Evolutionary conservation across 352 stramenopile genomes (phyloP), one percentile per base, ranked within the genome.

Genomic region (Phytophthora pluvialis): DNA sequence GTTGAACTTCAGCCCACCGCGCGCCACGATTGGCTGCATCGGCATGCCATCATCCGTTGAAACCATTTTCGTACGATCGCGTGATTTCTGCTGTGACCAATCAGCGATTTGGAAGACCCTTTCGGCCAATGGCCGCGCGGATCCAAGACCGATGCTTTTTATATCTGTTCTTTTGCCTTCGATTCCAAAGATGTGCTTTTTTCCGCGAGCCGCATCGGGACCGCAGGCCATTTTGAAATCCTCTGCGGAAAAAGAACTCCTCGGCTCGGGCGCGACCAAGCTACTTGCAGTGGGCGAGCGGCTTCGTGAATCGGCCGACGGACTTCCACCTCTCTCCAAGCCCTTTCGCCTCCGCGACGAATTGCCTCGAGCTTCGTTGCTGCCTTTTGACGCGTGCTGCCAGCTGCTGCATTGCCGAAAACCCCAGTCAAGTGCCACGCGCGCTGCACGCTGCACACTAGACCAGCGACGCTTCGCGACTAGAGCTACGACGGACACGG

Each of bases 141-240:
- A 51, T 49, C 12, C 18, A 64, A 18, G 9, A 9, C n/a, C 11
- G 6, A 29, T 70, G 52, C 48, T 65, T 73, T 70, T 62, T 70
- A 67, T 67, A 70, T 63, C 59, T 51, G 53, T 72, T 71, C 49
- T 70, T 62, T 70, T 67, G 48, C 43, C 65, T 69, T 70, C 56
- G 7, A n/a, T 33, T 51, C 36, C 36, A 74, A 70, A 62, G 56
- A 72, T 69, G 52, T 73, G 63, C 68, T 73, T 73, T 76, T 73
- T 70, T 60, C 48, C 32, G 18, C 28, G 16, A 46, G 53, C 49
- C 29, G 26, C 28, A 6, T 43, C 28, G 13, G 7, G 16, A 25
- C 7, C 28, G 12, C 26, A 50, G 21, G 32, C 39, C 65, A 78
- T 69, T 78, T 78, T 74, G 66, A 71, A 78, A 75, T 78, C 70